Conservation (phyloP, 2,329 filamentous ascomycete species). For the Xylaria sp. region DNA sequence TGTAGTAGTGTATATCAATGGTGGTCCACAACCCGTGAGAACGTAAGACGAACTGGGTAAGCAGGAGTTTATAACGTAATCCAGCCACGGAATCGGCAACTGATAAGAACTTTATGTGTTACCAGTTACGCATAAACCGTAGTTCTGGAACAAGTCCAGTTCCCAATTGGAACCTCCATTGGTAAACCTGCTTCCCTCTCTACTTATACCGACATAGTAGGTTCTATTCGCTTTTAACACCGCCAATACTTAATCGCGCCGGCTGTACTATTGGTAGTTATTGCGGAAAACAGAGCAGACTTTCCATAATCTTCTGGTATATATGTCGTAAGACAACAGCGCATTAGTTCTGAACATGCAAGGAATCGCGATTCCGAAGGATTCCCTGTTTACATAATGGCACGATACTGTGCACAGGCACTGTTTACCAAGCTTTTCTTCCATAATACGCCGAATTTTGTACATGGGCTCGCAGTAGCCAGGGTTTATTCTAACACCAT, state of each 20-base stretch:
- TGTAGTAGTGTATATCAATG: not conserved
- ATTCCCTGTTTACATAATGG: slow-evolving; percentile 16
- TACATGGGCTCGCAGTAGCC: not conserved
- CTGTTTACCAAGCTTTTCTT: slow-evolving; percentile 13
- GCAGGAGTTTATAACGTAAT: not conserved
- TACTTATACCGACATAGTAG: not conserved
- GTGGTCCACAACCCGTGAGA: slow-evolving; percentile 5
- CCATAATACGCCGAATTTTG: slow-evolving; percentile 7
- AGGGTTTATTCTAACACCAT: slow-evolving; percentile 6
- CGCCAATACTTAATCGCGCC: not conserved
- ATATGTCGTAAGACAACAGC: slow-evolving; percentile 6
- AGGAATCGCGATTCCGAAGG: slow-evolving; percentile 8
- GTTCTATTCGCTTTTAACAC: not conserved
- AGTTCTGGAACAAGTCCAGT: not conserved
- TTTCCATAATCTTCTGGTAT: not conserved
- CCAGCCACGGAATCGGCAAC: not conserved
- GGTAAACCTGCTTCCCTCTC: not conserved
- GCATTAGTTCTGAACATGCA: slow-evolving; percentile 2
- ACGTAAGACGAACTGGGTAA: slow-evolving; percentile 5
- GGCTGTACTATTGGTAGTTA: not conserved
- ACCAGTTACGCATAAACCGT: slow-evolving; percentile 5
- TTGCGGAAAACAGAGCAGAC: not conserved
- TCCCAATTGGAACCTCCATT: not conserved
- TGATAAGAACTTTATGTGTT: slow-evolving; percentile 2
- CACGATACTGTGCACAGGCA: slow-evolving; percentile 5